Evolutionary conservation across 2,329 filamentous ascomycete genomes (phyloP).

Genomic region (Penicillium oxalicum): DNA sequence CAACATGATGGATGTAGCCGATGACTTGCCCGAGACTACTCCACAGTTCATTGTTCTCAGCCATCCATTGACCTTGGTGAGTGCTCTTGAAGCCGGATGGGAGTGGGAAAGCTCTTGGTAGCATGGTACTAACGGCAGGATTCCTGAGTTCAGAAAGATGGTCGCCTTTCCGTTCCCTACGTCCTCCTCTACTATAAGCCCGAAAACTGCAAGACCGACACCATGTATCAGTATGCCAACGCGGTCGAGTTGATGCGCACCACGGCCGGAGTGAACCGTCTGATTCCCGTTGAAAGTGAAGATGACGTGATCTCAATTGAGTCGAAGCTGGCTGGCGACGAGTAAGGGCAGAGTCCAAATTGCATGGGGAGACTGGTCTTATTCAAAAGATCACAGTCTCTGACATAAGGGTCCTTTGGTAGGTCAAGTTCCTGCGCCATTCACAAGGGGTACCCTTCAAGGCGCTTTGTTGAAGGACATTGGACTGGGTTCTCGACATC

Average conservation of each 20-base stretch:
- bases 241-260: conserved; percentile 95
- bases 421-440: too few relatives aligned
- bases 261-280: conserved; percentile 79
- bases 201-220: conserved; percentile 76
- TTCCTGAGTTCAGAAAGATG: conserved; percentile 56
- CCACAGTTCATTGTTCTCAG: conserved; percentile 86
- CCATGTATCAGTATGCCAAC: conserved; percentile 86
- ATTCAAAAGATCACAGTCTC: too few relatives aligned
- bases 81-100: conserved; percentile 18
- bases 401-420: too few relatives aligned
- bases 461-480: too few relatives aligned
- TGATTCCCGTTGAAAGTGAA: conserved; percentile 74
- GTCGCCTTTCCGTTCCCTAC: conserved; percentile 82
- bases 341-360: conserved; percentile 13
- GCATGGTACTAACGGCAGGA: conserved; percentile 2
- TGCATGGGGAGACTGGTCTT: too few relatives aligned
- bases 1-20: conserved; percentile 70
- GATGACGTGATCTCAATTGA: conserved; percentile 83
- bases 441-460: too few relatives aligned
- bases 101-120: not conserved
- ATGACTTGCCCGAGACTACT: conserved; percentile 87
- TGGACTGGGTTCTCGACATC: too few relatives aligned
- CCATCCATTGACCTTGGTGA: conserved; percentile 80
- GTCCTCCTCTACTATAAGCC: conserved; percentile 93
- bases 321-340: conserved; percentile 47